Percentiles rank a stretch among this genome's conserved stretches.
phyloP scores from a whole-genome alignment of 192 early-diverging fungal genomes.

The Coemansia sp. region DNA sequence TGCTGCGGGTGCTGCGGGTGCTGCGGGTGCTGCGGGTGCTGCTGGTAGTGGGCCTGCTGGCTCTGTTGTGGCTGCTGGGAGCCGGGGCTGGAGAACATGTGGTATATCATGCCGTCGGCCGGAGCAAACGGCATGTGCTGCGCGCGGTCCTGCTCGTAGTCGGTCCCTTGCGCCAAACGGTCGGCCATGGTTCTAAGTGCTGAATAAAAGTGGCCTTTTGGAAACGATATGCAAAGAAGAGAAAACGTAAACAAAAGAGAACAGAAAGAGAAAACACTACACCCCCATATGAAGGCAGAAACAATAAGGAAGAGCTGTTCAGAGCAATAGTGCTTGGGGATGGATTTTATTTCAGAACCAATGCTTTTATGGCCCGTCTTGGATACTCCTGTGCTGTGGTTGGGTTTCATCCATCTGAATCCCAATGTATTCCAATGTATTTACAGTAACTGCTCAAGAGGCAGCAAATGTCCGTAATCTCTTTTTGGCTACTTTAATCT shows the following conservation, averaged over 20 bases:
- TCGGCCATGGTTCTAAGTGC: constrained; percentile 26
- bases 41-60: constrained; percentile 23
- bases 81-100: constrained; percentile 43
- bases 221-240: constrained; percentile 15
- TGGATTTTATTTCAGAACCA: no score
- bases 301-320: no score
- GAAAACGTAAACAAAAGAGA: constrained; percentile 3
- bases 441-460: no score
- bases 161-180: constrained; percentile 49
- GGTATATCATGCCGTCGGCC: constrained; percentile 46
- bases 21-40: constrained; percentile 26
- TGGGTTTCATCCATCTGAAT: no score
- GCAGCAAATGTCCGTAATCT: no score
- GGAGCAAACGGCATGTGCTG: constrained; percentile 18
- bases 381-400: no score
- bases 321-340: no score
- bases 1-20: constrained; percentile 23
- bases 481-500: no score
- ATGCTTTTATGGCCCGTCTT: no score
- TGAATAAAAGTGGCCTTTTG: not conserved
- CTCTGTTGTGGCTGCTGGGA: constrained; percentile 11
- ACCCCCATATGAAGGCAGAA: no score
- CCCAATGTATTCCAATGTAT: no score
- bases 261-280: not conserved
- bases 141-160: constrained; percentile 36